Percentiles rank a stretch among this genome's conserved stretches.
Conservation (phyloP, 306 rosid species). For the Echinosophora koreensis region DNA sequence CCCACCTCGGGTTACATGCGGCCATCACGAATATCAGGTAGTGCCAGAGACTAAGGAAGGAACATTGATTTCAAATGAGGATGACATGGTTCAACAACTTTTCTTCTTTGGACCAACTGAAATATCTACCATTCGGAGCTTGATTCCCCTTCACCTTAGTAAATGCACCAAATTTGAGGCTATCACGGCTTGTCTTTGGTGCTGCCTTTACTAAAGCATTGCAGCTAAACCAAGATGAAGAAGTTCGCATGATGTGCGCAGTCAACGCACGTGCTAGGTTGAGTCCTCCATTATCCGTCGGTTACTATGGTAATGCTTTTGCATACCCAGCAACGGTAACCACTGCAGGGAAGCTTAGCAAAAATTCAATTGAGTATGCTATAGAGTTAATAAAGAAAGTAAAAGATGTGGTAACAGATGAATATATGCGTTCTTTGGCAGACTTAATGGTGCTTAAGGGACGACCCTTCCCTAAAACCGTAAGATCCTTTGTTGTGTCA, state of each 20-base stretch:
- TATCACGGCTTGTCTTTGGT: conserved; percentile 44
- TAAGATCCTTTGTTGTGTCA: conserved; percentile 35
- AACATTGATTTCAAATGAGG: not conserved
- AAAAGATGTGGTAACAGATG: conserved; percentile 39
- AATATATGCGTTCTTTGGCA: conserved; percentile 56
- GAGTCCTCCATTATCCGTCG: conserved; percentile 4
- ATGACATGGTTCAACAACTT: not conserved
- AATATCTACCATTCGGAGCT: conserved; percentile 11
- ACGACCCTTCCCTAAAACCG: conserved; percentile 2
- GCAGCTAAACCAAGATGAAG: conserved; percentile 27
- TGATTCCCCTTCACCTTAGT: conserved; percentile 22
- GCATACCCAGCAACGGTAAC: conserved; percentile 16
- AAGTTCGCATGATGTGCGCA: conserved; percentile 9
- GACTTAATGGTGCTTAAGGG: conserved; percentile 50
- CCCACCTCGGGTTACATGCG: conserved; percentile 44
- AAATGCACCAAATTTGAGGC: conserved; percentile 41
- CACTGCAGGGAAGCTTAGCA: conserved; percentile 10
- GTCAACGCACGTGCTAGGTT: conserved; percentile 26
- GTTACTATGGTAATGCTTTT: conserved; percentile 44
- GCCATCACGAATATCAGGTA: conserved; percentile 39
- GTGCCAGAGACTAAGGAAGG: not conserved
- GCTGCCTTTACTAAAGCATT: conserved; percentile 50
- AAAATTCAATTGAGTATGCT: conserved; percentile 14
- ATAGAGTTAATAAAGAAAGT: conserved; percentile 42
- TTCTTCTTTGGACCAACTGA: conserved; percentile 43